Percentiles rank a stretch among this genome's conserved stretches.
Conservation (phyloP, 257 asterid species). For the Rhazya stricta region DNA sequence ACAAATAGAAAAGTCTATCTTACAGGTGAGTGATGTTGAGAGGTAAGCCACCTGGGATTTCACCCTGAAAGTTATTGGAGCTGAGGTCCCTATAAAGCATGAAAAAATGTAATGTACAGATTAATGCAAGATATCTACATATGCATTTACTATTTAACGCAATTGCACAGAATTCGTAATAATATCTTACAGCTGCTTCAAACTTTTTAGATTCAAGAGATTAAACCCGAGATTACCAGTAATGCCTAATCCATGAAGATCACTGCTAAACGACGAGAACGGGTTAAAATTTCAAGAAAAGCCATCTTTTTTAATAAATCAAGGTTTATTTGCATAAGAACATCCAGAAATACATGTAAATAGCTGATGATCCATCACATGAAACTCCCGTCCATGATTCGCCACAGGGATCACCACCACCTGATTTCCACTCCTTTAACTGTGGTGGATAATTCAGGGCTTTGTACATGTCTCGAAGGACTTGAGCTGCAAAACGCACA, state of each 20-base stretch:
- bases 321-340: not conserved
- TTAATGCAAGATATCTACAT: not conserved
- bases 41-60: conserved; percentile 65
- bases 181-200: conserved; percentile 67
- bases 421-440: conserved; percentile 56
- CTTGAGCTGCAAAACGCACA: conserved; percentile 52
- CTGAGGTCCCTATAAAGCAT: conserved; percentile 61
- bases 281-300: not conserved
- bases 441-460: conserved; percentile 62
- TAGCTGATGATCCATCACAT: conserved; percentile 57
- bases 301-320: not conserved
- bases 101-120: conserved; percentile 8
- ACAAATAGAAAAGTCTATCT: conserved; percentile 30
- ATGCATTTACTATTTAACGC: conserved; percentile 2
- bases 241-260: conserved; percentile 64
- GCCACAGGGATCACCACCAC: conserved; percentile 80
- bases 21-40: conserved; percentile 66
- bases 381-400: conserved; percentile 78
- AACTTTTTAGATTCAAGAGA: conserved; percentile 51
- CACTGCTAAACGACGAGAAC: conserved; percentile 33
- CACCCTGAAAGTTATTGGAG: conserved; percentile 58
- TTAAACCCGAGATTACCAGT: conserved; percentile 55
- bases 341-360: conserved; percentile 44
- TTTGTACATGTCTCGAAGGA: conserved; percentile 61
- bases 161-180: not conserved